Percentiles rank a stretch among this genome's conserved stretches.
phyloP scores from a whole-genome alignment of 306 rosid species.

The Pyrus betulifolia region DNA sequence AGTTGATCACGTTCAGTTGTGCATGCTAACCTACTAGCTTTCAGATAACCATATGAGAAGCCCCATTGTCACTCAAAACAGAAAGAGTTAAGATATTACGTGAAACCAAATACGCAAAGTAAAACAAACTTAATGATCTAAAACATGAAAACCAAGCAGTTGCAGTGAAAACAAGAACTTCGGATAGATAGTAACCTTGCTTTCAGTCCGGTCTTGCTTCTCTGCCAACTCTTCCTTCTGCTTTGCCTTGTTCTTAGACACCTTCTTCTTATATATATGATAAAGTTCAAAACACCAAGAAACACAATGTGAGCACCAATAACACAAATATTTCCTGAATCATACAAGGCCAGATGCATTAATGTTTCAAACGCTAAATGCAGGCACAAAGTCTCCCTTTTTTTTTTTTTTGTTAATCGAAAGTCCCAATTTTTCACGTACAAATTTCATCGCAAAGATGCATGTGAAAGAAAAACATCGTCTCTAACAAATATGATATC shows the following conservation, averaged over 20 bases:
- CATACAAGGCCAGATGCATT: not conserved
- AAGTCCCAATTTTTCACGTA: not conserved
- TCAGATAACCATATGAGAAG: not conserved
- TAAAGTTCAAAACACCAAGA: too few species aligned
- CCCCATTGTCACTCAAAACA: not conserved
- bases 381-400: not conserved
- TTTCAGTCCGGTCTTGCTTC: slow-evolving; percentile 46
- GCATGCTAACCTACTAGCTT: not conserved
- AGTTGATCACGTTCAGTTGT: not conserved
- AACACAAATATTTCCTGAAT: too few species aligned
- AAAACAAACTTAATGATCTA: not conserved
- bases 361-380: too few species aligned
- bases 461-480: too few species aligned
- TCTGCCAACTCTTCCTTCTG: slow-evolving; percentile 48
- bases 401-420: too few species aligned
- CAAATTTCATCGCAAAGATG: too few species aligned
- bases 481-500: too few species aligned
- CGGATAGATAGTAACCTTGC: slow-evolving; percentile 59
- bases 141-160: too few species aligned
- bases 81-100: not conserved
- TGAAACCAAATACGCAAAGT: slow-evolving; percentile 9
- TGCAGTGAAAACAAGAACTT: not conserved
- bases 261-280: too few species aligned
- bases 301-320: too few species aligned
- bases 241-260: slow-evolving; percentile 40